Conservation (phyloP, 169 alveolate genomes). For the Plasmodium fragile region DNA sequence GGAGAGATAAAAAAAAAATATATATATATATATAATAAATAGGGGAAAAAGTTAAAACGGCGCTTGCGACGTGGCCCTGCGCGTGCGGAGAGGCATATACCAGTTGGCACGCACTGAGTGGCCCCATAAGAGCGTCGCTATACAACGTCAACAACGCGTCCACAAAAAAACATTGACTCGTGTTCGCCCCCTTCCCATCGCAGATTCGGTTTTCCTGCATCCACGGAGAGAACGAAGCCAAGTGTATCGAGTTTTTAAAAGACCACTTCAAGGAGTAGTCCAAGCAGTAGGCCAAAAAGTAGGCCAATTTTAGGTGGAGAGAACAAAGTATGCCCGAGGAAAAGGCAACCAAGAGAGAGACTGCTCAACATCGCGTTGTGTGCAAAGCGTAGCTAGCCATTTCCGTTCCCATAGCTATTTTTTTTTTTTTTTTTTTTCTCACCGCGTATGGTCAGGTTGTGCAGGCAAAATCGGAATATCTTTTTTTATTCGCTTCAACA, state of each 20-base stretch:
- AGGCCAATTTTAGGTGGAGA: neutral
- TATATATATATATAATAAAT: neutral
- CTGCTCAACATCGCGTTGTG: neutral
- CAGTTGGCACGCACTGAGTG: neutral
- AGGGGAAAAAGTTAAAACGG: neutral
- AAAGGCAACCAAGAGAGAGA: neutral
- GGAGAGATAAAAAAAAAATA: neutral
- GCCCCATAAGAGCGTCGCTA: neutral
- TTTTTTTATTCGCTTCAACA: slow-evolving; percentile 55
- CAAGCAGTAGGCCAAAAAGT: neutral
- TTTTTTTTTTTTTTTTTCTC: slow-evolving; percentile 24
- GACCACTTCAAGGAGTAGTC: slow-evolving; percentile 20
- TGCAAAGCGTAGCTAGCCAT: neutral
- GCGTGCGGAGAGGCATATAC: neutral
- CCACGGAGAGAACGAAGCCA: slow-evolving; percentile 70
- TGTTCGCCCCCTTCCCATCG: neutral
- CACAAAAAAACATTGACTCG: neutral
- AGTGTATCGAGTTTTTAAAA: slow-evolving; percentile 68
- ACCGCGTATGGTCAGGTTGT: neutral
- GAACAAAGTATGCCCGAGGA: neutral
- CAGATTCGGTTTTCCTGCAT: slow-evolving; percentile 60
- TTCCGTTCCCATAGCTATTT: neutral
- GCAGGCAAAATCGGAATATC: slow-evolving; percentile 32
- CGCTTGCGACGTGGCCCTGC: neutral
- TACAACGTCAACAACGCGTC: neutral